Evolutionary conservation across 768 basidiomycete genomes (phyloP), one percentile per base, ranked within the genome.

Genomic region (Dioszegia hungarica): DNA sequence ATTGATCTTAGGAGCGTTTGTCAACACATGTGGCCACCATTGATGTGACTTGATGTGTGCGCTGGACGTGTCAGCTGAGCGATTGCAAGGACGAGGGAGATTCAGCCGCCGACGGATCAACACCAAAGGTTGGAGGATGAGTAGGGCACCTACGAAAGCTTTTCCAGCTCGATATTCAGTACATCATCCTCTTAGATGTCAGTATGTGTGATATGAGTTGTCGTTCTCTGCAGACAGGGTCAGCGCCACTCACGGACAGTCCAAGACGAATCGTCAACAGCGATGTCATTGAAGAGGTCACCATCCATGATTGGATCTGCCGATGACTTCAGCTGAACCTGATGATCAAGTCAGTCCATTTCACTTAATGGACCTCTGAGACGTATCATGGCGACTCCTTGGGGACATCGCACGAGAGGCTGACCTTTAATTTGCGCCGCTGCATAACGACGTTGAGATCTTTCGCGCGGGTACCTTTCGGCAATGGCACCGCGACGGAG

Each of bases 11-110:
- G 95, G 91, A 70, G 95, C 91, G 68, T 94, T 89, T 1, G 87
- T 87, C 48, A 98, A 79, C 62, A 98, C 87, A 74, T 97, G 92
- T 75, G 91, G 89, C 95, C 95, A 99, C 95, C 95, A 98, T 57
- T 88, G 84, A 75, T 88, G 84, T 61, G 88, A 79, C 76, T 92
- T 89, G 50, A 68, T 57, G 46, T 44, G 55, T 31, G 62, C 58
- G 37, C 60, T 62, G n/a, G 46, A 34, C 24, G 36, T 28, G 57
- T 22, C 38, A 43, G 41, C 11, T 12, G 24, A 8, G 15, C n/a
- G 36, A 27, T 20, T 36, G 49, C 15, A 24, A 34, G 15, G n/a
- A 36, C 17, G 10, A n/a, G n/a, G n/a, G n/a, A n/a, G n/a, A n/a
- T n/a, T n/a, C n/a, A n/a, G n/a, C n/a, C n/a, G n/a, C n/a, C n/a